These are phyloP conservation scores for Plasmodium gallinaceum DNA, from an alignment of 169 alveolate genomes.

Conservation along the genomic window DNA sequence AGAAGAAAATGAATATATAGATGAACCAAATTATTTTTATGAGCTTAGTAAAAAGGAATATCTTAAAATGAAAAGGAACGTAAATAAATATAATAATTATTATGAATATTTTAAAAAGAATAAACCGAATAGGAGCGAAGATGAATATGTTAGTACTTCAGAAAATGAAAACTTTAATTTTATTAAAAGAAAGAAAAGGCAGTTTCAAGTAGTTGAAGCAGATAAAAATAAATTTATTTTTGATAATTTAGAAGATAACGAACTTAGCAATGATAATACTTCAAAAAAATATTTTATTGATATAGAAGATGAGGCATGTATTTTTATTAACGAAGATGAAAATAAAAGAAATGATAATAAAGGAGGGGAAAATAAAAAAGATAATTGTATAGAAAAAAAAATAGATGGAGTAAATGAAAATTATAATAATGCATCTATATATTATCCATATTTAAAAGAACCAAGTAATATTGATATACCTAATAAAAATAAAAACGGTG, in stretches of 20 bases:
- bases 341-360: no score
- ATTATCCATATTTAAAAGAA: no score
- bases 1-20: not conserved
- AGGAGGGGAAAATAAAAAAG: no score
- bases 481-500: no score
- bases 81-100: conserved; percentile 28
- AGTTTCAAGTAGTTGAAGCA: conserved; percentile 29
- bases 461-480: no score
- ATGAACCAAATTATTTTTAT: no score
- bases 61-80: conserved; percentile 15
- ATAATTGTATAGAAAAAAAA: no score
- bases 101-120: conserved; percentile 15
- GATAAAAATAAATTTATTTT: not conserved
- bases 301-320: no score
- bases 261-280: not conserved
- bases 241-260: not conserved
- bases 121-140: not conserved
- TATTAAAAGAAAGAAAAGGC: conserved; percentile 10
- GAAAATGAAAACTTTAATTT: not conserved
- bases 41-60: not conserved
- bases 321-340: no score
- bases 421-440: no score
- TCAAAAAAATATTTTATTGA: no score
- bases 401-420: no score
- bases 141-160: not conserved